phyloP scores from a whole-genome alignment of 169 alveolate species.

The Pseudocohnilembus persalinus region DNA sequence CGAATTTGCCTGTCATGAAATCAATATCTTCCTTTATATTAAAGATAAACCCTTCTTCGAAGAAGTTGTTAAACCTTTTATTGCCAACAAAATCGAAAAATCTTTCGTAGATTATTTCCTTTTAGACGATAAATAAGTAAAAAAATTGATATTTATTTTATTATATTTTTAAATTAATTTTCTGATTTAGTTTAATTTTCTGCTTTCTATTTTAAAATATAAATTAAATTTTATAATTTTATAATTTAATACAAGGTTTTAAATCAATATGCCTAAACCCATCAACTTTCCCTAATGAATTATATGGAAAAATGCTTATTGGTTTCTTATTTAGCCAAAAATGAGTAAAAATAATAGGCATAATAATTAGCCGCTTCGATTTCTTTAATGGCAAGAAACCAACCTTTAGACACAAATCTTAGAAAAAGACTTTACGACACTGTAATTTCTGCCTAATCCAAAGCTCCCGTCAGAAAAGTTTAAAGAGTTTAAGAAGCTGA shows the following conservation, averaged over 20 bases:
- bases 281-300: background rate
- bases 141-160: slow-evolving; percentile 30
- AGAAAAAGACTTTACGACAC: background rate
- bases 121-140: slow-evolving; percentile 42
- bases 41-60: slow-evolving; percentile 61
- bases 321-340: background rate
- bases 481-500: background rate
- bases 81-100: slow-evolving; percentile 67
- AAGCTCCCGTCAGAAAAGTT: background rate
- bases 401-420: background rate
- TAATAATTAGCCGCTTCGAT: background rate
- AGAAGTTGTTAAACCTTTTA: slow-evolving; percentile 56
- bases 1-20: slow-evolving; percentile 68
- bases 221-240: background rate
- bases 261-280: slow-evolving; percentile 15
- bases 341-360: background rate
- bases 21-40: slow-evolving; percentile 66
- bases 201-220: slow-evolving; percentile 28
- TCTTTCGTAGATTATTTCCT: slow-evolving; percentile 56
- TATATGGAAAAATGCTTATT: background rate
- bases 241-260: background rate
- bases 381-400: no score
- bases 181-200: slow-evolving; percentile 55
- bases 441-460: background rate
- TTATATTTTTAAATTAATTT: slow-evolving; percentile 49